Evolutionary conservation across 176 grass and related monocot species (phyloP).

Genomic region (Ensete glaucum): DNA sequence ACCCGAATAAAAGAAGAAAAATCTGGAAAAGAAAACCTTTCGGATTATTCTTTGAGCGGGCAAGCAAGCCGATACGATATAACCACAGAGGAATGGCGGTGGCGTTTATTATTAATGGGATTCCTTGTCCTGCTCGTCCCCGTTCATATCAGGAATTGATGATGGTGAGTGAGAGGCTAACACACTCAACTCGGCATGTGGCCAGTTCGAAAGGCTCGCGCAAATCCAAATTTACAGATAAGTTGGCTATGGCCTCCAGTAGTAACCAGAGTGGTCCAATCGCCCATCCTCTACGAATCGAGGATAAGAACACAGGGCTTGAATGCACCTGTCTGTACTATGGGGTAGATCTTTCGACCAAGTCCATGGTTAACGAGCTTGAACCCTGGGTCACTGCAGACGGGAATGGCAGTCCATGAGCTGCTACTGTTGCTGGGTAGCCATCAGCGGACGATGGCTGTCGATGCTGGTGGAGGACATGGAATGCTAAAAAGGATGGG

Average conservation of each 20-base stretch:
- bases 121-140: too few species aligned
- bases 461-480: not conserved
- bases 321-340: not conserved
- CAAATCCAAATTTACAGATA: not conserved
- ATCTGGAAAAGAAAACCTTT: too few species aligned
- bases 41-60: too few species aligned
- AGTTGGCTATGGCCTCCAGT: not conserved
- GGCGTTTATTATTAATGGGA: too few species aligned
- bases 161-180: too few species aligned
- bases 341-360: not conserved
- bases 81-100: too few species aligned
- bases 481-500: not conserved
- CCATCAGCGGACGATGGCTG: not conserved
- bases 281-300: not conserved
- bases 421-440: not conserved
- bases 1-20: too few species aligned
- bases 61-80: too few species aligned
- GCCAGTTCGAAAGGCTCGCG: not conserved
- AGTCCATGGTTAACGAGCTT: too few species aligned
- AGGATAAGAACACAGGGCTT: not conserved
- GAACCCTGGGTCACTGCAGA: too few species aligned
- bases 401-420: too few species aligned
- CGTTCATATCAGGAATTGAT: too few species aligned
- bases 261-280: not conserved
- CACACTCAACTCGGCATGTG: not conserved